Evolutionary conservation across 106 monocot genomes (phyloP), one percentile per base, ranked within the genome.

Genomic region (Phalaenopsis aphrodite): DNA sequence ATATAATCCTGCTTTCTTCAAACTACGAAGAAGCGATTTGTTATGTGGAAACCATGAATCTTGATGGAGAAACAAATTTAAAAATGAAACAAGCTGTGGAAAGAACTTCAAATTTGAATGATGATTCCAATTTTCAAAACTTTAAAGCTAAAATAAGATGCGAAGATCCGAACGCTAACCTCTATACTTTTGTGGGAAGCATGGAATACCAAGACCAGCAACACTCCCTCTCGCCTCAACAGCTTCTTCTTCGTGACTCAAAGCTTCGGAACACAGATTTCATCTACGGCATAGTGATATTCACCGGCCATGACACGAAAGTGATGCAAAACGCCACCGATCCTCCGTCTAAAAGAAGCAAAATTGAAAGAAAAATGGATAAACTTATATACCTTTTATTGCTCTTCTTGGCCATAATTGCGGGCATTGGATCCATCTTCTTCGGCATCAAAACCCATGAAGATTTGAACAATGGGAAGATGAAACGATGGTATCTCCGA

Each of bases 41-140:
- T 55, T 96, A 96, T 86, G 96, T 96, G 12, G 96, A 96, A 81
- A 96, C 96, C n/a, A 96, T 90, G 88, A 96, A 96, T 77, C 88
- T 96, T 41, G 96, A 96, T 56, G 93, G 96, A 65, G 96, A 96
- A 78, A 96, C 96, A 37, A 96, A 96, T 82, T 82, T 96, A 82
- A 96, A 96, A 78, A 17, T 96, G 66, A 96, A 93, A 77, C 96
- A 96, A 73, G 74, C 93, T 1, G 41, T 93, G 49, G 93, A 96
- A 42, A 84, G 84, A 15, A 93, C 93, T 79, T 90, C 88, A 5
- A 76, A 68, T 82, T 82, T 96, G 73, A 88, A 88, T 73, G 88
- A 85, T 38, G 93, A 93, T 73, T 83, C 83, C 37, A 86, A 43
- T 48, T 90, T 93, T 71, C 58, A 81, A 56, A 9, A 84, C 80